phyloP scores from a whole-genome alignment of 495 filamentous ascomycete species.

The Venustampulla echinocandica region DNA sequence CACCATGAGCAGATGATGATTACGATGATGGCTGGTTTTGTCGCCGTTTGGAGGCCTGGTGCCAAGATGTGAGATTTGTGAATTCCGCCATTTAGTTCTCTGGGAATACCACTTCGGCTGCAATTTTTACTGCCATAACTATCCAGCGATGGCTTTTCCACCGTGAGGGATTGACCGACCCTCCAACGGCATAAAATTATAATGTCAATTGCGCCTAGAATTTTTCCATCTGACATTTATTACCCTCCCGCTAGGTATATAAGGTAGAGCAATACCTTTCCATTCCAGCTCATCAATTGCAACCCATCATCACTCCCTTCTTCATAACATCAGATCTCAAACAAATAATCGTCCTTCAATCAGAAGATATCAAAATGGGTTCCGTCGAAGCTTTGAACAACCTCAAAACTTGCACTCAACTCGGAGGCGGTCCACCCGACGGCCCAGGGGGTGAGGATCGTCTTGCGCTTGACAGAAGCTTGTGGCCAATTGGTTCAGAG shows the following conservation, averaged over 20 bases:
- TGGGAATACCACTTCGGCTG: neutral
- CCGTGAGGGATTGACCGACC: neutral
- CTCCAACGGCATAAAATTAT: neutral
- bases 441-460: no score
- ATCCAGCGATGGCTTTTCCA: neutral
- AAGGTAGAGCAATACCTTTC: neutral
- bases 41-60: neutral
- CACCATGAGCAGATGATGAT: neutral
- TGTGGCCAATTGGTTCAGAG: slow-evolving; percentile 8
- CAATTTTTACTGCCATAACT: neutral
- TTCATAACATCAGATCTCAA: neutral
- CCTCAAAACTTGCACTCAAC: neutral
- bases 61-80: neutral
- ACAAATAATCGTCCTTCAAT: neutral
- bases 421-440: neutral
- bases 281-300: neutral
- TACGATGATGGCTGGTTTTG: neutral
- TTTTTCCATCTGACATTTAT: neutral
- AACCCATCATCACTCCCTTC: neutral
- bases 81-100: neutral
- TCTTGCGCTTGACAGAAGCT: slow-evolving; percentile 5
- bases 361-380: neutral
- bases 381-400: neutral
- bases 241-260: neutral
- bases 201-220: neutral